These are phyloP conservation scores for Fraxinus latifolia DNA, from an alignment of 305 asterid species.

Conservation along the genomic window DNA sequence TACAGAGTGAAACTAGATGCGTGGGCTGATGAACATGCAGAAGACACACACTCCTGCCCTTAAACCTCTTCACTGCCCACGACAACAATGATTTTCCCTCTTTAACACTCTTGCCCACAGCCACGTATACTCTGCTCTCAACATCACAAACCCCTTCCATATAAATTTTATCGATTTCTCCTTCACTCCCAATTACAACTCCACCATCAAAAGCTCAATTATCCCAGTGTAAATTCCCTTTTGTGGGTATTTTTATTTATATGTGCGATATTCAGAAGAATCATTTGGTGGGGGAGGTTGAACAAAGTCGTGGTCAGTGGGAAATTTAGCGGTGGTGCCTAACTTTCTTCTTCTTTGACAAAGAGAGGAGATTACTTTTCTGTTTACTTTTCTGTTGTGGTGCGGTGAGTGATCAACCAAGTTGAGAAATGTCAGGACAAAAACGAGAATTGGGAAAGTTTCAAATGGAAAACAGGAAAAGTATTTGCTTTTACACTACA, in stretches of 20 bases:
- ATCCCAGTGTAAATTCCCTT: background rate
- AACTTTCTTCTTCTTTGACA: background rate
- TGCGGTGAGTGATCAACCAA: constrained; percentile 9
- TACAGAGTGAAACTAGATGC: constrained; percentile 47
- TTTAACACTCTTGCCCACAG: constrained; percentile 69
- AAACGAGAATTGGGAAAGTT: background rate
- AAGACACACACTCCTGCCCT: constrained; percentile 51
- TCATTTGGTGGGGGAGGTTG: constrained; percentile 25
- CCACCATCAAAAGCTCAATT: constrained; percentile 22
- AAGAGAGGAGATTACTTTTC: constrained; percentile 22
- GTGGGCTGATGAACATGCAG: constrained; percentile 76
- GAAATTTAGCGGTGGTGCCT: constrained; percentile 27
- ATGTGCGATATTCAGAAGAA: constrained; percentile 7
- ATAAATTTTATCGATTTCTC: constrained; percentile 26
- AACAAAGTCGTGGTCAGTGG: constrained; percentile 27
- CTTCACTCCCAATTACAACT: constrained; percentile 47
- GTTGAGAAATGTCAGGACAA: background rate
- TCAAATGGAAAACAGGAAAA: background rate
- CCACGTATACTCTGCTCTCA: constrained; percentile 50
- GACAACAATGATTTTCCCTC: constrained; percentile 58
- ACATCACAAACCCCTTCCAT: constrained; percentile 35
- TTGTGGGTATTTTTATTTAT: background rate
- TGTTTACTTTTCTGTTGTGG: constrained; percentile 28
- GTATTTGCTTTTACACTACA: background rate
- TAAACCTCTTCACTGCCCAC: constrained; percentile 60